These are phyloP conservation scores for Epichloe gansuensis DNA, from an alignment of 2,329 filamentous ascomycete species.

Conservation along the genomic window DNA sequence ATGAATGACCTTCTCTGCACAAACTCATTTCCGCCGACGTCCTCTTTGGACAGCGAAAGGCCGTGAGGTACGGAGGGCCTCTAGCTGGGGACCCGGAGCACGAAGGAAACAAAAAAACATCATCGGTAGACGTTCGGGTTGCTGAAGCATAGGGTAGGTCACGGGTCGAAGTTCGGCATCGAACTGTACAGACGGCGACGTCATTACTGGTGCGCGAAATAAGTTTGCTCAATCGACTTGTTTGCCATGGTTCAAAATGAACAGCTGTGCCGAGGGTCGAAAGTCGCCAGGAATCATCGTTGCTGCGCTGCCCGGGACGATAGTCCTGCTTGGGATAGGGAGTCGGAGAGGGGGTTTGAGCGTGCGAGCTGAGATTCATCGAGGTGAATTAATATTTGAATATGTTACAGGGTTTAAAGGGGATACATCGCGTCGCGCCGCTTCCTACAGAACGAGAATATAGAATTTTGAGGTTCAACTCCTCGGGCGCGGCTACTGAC, in stretches of 20 bases:
- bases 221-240: constrained; percentile 24
- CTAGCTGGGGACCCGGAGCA: too few relatives aligned
- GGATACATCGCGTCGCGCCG: too few relatives aligned
- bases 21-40: constrained; percentile 35
- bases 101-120: too few relatives aligned
- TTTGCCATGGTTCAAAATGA: constrained; percentile 23
- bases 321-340: constrained; percentile 22
- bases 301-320: constrained; percentile 28
- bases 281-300: constrained; percentile 29
- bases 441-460: background rate
- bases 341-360: constrained; percentile 12
- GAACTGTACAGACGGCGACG: constrained; percentile 24
- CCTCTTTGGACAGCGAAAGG: constrained; percentile 20
- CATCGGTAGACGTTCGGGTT: background rate
- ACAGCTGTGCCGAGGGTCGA: constrained; percentile 26
- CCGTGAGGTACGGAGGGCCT: too few relatives aligned
- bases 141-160: background rate
- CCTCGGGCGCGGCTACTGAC: too few relatives aligned
- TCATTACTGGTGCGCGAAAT: constrained; percentile 21
- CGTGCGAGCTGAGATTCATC: background rate
- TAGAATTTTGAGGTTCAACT: too few relatives aligned
- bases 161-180: constrained; percentile 16
- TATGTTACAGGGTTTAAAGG: too few relatives aligned
- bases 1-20: constrained; percentile 30
- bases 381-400: background rate